Base-by-base conservation (phyloP, 1,284 basidiomycete genomes). In the Ustilago tritici region DNA sequence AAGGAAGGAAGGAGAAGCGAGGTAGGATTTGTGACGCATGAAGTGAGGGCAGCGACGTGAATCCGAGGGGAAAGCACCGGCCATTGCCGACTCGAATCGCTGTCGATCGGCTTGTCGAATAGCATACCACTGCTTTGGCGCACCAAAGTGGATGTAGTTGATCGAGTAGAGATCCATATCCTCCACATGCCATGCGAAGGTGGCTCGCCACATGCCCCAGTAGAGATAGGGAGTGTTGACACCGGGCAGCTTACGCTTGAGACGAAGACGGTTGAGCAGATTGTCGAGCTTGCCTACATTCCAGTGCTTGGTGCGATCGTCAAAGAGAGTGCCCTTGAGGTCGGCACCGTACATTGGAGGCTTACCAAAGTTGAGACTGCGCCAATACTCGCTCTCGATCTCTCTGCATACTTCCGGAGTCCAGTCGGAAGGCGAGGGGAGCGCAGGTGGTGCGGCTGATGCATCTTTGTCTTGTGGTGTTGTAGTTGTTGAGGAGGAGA, bases 201-300 rank as follows among this genome's bases (percentile, higher is more conserved):
- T 95, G 15, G 97, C 96, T 60, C 95, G 90, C 96, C 96, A 99
- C 95, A 98, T 98, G 77, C 96, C 96, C 87, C 97, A 98, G 87
- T 99, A 99, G 4, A 99, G 90, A 86, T 99, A 99, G 0, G 96
- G 96, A 1, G 95, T 93, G 84, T 98, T 99, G 59, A 99, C 96
- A 34, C 96, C 96, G 0, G 95, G 95, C 32, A 99, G 88, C 63
- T 87, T 86, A 56, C 85, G 84, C 38, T 90, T 91, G 58, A 93
- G 90, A 28, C 89, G 88, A n/a, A 97, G 89, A 15, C 95, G 91
- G 17, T 92, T 92, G 38, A 99, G 90, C 2, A 95, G 89, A 54
- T 95, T 98, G 36, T 93, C 92, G 12, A 99, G 90, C 84, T 91
- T 89, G 1, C 93, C 94, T 19, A 99, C 95, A 84, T 99, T 98